A percentile compares a stretch with the other conserved stretches of the same genome.
phyloP scores from a whole-genome alignment of 139 green algal genomes.

The Parachlorella kessleri region DNA sequence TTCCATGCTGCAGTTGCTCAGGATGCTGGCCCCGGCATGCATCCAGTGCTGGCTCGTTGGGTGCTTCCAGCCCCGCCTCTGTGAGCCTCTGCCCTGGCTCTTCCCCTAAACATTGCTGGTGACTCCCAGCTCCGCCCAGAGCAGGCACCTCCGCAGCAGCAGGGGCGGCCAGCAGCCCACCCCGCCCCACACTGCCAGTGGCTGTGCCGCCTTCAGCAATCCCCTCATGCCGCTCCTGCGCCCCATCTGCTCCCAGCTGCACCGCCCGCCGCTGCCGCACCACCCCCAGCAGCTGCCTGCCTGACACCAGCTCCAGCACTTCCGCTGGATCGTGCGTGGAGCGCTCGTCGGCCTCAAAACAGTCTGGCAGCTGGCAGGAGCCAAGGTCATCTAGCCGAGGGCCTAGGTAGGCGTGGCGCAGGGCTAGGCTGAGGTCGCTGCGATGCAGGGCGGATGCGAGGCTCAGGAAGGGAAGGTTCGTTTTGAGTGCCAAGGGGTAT shows the following conservation, averaged over 20 bases:
- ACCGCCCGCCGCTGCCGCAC: constrained; percentile 32
- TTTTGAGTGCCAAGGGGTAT: not conserved
- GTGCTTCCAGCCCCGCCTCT: no score
- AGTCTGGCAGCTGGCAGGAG: constrained; percentile 25
- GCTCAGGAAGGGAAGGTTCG: not conserved
- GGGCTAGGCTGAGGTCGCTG: constrained; percentile 35
- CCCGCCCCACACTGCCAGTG: no score
- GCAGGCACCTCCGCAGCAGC: no score
- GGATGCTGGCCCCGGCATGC: no score
- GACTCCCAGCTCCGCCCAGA: no score
- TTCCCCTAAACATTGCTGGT: no score
- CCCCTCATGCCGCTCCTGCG: no score
- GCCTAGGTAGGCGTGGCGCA: constrained; percentile 45
- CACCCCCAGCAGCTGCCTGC: constrained; percentile 35
- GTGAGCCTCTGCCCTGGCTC: no score
- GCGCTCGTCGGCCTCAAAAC: constrained; percentile 49
- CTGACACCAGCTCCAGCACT: constrained; percentile 45
- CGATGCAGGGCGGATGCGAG: not conserved
- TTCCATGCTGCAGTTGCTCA: not conserved
- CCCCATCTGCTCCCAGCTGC: no score
- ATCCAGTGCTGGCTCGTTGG: no score
- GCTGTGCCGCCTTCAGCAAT: no score
- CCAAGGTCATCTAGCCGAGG: constrained; percentile 29
- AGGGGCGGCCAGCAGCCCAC: no score
- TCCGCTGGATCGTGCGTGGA: constrained; percentile 19